Conservation (phyloP, 352 stramenopile genomes). For the Thalassiosira mediterranea region DNA sequence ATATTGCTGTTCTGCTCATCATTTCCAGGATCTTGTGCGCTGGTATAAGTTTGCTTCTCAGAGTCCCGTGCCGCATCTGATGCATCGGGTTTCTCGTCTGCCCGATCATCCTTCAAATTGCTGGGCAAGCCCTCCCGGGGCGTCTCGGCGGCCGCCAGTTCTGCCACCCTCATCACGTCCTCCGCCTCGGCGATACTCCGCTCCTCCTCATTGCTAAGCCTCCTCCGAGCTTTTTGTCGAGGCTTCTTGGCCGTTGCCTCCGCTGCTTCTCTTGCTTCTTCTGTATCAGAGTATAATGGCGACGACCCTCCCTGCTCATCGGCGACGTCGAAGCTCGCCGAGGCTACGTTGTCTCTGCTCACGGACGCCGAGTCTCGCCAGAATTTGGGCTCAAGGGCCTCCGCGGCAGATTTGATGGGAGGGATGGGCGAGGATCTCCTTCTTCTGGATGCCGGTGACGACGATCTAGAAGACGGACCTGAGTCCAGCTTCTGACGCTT, state of each 20-base stretch:
- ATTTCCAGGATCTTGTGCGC: slow-evolving; percentile 25
- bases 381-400: slow-evolving; percentile 29
- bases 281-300: slow-evolving; percentile 14
- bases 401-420: slow-evolving; percentile 29
- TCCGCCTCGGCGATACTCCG: slow-evolving; percentile 25
- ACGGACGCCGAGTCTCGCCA: slow-evolving; percentile 43
- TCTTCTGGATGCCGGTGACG: too few relatives aligned
- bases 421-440: slow-evolving; percentile 1
- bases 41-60: slow-evolving; percentile 11
- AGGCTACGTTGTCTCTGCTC: slow-evolving; percentile 38
- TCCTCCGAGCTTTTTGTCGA: too few relatives aligned
- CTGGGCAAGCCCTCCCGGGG: slow-evolving; percentile 1
- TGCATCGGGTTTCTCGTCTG: not conserved
- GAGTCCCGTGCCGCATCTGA: slow-evolving; percentile 17
- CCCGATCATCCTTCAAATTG: slow-evolving; percentile 6
- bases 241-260: not conserved
- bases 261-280: not conserved
- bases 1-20: slow-evolving; percentile 32
- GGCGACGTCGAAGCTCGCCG: slow-evolving; percentile 39
- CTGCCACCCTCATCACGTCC: slow-evolving; percentile 30
- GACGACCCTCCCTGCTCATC: slow-evolving; percentile 41
- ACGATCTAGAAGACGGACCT: too few relatives aligned
- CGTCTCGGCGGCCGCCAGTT: slow-evolving; percentile 17
- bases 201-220: slow-evolving; percentile 17
- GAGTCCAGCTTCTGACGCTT: slow-evolving; percentile 20